These are phyloP conservation scores for Perilla frutescens DNA, from an alignment of 257 asterid genomes.

Conservation along the genomic window DNA sequence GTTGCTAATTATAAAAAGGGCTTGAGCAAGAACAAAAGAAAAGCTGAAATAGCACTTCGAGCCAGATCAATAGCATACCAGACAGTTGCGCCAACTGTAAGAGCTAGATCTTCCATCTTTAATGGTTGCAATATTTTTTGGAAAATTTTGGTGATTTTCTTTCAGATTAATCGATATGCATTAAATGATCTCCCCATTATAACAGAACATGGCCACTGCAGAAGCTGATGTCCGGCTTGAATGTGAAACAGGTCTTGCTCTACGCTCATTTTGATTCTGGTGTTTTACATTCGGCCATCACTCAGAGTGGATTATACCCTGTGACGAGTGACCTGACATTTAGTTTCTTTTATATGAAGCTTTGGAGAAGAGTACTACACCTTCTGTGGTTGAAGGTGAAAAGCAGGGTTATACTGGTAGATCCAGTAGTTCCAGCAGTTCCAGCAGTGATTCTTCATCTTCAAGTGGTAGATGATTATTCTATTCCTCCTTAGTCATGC, in stretches of 20 bases:
- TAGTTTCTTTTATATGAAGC: constrained; percentile 27
- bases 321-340: not conserved
- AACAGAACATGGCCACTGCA: no score
- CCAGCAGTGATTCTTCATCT: constrained; percentile 83
- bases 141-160: not conserved
- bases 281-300: not conserved
- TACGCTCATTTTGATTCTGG: not conserved
- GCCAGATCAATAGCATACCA: constrained; percentile 48
- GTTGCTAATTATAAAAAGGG: constrained; percentile 77
- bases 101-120: constrained; percentile 9
- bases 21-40: constrained; percentile 76
- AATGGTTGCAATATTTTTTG: no score
- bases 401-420: constrained; percentile 48
- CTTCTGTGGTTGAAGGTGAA: constrained; percentile 42
- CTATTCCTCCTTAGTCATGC: not conserved
- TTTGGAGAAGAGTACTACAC: constrained; percentile 44
- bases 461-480: constrained; percentile 60
- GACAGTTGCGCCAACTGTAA: constrained; percentile 46
- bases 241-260: constrained; percentile 35
- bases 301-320: no score
- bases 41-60: constrained; percentile 70
- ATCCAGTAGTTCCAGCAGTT: constrained; percentile 87
- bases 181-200: no score
- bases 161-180: not conserved
- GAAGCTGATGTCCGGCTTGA: no score